Evolutionary conservation across 768 basidiomycete species (phyloP).

Genomic region (Boletus reticuloceps): DNA sequence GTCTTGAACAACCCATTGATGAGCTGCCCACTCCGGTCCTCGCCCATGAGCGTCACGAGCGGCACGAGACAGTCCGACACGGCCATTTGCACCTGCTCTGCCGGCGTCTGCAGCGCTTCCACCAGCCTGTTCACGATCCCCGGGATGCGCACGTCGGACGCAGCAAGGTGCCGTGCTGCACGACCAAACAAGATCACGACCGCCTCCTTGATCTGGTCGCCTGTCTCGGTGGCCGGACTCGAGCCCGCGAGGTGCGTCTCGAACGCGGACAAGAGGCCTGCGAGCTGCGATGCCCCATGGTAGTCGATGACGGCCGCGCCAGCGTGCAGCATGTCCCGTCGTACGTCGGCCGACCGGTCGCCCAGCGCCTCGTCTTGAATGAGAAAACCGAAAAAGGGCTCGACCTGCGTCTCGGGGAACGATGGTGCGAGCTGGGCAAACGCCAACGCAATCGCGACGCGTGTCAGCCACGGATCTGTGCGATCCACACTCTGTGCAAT

Average conservation of each 20-base stretch:
- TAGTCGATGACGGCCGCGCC: slow-evolving; percentile 79
- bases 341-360: slow-evolving; percentile 77
- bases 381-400: slow-evolving; percentile 79
- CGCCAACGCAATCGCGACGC: slow-evolving; percentile 68
- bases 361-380: slow-evolving; percentile 86
- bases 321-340: slow-evolving; percentile 84
- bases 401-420: slow-evolving; percentile 61
- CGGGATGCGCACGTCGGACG: slow-evolving; percentile 74
- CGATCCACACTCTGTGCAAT: slow-evolving; percentile 84
- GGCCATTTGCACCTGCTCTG: slow-evolving; percentile 95
- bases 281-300: slow-evolving; percentile 71
- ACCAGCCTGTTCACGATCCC: slow-evolving; percentile 81
- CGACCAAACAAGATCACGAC: slow-evolving; percentile 94
- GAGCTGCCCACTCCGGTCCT: slow-evolving; percentile 42
- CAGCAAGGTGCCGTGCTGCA: slow-evolving; percentile 81
- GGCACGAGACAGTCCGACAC: slow-evolving; percentile 95
- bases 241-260: slow-evolving; percentile 66
- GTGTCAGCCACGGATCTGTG: slow-evolving; percentile 83
- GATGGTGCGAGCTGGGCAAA: slow-evolving; percentile 66
- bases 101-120: slow-evolving; percentile 87
- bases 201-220: slow-evolving; percentile 91
- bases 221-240: slow-evolving; percentile 61
- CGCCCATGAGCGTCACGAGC: slow-evolving; percentile 68
- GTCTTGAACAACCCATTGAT: slow-evolving; percentile 76
- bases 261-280: slow-evolving; percentile 76